phyloP scores from a whole-genome alignment of 2,329 filamentous ascomycete species.

The Fusarium solani-melongenae region DNA sequence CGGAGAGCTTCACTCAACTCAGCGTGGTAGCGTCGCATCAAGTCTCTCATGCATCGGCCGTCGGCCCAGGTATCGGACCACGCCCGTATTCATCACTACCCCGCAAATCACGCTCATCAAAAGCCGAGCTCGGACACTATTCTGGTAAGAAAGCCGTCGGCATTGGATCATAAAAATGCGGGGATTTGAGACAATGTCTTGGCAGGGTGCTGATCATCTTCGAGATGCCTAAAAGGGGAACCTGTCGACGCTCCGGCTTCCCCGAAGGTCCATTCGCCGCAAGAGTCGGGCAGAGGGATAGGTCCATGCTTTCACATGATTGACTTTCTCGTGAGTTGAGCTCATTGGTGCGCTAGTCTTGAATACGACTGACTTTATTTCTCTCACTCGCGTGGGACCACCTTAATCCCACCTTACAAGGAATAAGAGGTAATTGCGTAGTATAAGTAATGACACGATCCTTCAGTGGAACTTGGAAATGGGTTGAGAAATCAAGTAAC shows the following conservation, averaged over 20 bases:
- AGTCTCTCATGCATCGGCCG: neutral
- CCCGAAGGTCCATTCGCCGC: neutral
- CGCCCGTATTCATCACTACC: neutral
- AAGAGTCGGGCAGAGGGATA: neutral
- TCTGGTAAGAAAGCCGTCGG: neutral
- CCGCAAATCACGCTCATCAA: neutral
- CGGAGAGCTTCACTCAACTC: neutral
- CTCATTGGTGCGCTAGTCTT: neutral
- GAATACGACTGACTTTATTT: neutral
- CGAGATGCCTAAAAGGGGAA: neutral
- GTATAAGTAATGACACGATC: neutral
- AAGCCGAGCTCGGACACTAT: neutral
- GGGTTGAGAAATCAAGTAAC: neutral
- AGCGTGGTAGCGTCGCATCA: neutral
- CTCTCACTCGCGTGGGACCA: neutral
- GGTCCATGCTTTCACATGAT: neutral
- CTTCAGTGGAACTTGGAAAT: neutral
- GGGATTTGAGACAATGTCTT: neutral
- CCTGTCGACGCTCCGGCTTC: neutral
- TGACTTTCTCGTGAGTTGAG: neutral
- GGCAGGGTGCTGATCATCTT: neutral
- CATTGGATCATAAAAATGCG: neutral
- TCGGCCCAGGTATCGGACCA: neutral
- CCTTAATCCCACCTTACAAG: neutral
- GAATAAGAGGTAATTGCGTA: neutral